These are phyloP conservation scores for Schoenoplectus tabernaemontani DNA, from an alignment of 202 grass and related monocot species.

Conservation along the genomic window DNA sequence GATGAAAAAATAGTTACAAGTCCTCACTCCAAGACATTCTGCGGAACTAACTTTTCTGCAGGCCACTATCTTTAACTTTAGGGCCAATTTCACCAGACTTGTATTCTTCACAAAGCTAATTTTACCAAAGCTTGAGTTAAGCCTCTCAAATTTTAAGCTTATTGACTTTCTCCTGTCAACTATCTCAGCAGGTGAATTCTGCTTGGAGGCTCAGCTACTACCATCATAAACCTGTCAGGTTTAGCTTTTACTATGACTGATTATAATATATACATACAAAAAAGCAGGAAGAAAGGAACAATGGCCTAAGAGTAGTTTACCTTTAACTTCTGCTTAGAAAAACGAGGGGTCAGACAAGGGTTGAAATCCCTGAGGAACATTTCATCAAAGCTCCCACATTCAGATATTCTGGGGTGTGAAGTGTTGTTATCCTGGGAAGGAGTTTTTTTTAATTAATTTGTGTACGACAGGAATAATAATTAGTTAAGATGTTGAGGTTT, in stretches of 20 bases:
- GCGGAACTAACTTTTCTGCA: not conserved
- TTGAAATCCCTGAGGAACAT: constrained; percentile 96
- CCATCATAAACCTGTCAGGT: constrained; percentile 21
- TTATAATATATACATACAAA: not conserved
- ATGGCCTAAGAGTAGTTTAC: constrained; percentile 19
- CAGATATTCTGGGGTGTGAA: constrained; percentile 41
- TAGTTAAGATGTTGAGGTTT: not conserved
- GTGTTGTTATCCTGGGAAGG: constrained; percentile 59
- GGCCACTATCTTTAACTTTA: not conserved
- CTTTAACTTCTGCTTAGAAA: constrained; percentile 64
- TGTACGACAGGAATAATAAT: not conserved
- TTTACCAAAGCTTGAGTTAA: not conserved
- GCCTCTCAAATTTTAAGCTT: not conserved
- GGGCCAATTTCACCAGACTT: not conserved
- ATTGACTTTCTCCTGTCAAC: not conserved
- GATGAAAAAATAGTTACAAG: not conserved
- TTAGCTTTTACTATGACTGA: not conserved
- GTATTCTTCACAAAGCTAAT: not conserved
- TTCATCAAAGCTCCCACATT: constrained; percentile 73
- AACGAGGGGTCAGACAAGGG: constrained; percentile 81
- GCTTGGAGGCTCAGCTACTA: constrained; percentile 1
- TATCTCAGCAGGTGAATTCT: not conserved
- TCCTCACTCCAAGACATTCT: not conserved
- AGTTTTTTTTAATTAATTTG: not conserved
- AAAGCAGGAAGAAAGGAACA: not conserved